phyloP scores from a whole-genome alignment of 2,329 filamentous ascomycete genomes.

The Neonectria coccinea region DNA sequence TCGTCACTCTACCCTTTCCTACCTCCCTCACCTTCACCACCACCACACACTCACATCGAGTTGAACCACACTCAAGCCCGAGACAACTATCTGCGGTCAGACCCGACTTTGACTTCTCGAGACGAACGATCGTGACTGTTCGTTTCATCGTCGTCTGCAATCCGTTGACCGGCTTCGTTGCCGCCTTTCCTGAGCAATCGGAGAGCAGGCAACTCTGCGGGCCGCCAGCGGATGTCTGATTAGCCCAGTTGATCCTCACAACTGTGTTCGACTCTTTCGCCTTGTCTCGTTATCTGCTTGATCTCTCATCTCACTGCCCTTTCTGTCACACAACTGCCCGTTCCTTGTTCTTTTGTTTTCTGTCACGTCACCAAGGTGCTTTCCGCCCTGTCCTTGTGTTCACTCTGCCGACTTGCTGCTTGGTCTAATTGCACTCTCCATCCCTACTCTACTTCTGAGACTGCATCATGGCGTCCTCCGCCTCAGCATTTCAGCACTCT shows the following conservation, averaged over 20 bases:
- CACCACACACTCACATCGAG: background rate
- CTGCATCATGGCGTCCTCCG: background rate
- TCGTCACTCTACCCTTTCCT: background rate
- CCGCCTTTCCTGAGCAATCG: background rate
- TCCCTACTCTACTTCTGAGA: constrained; percentile 1
- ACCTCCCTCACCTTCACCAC: background rate
- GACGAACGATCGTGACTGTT: background rate
- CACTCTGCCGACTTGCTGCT: background rate
- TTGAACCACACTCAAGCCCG: background rate
- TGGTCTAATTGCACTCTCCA: background rate
- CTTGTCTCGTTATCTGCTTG: background rate
- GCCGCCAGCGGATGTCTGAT: background rate
- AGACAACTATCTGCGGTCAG: background rate
- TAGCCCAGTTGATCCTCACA: background rate
- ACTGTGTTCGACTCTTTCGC: background rate
- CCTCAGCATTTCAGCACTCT: constrained; percentile 7
- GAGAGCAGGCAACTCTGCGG: background rate
- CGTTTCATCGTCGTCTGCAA: background rate
- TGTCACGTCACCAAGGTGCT: background rate
- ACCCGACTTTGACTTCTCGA: background rate
- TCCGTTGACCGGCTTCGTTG: no score
- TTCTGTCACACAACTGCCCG: background rate
- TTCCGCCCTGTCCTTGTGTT: background rate
- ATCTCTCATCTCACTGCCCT: background rate
- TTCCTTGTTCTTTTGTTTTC: background rate